Evolutionary conservation across 106 monocot species (phyloP).

Genomic region (Allium sativum): DNA sequence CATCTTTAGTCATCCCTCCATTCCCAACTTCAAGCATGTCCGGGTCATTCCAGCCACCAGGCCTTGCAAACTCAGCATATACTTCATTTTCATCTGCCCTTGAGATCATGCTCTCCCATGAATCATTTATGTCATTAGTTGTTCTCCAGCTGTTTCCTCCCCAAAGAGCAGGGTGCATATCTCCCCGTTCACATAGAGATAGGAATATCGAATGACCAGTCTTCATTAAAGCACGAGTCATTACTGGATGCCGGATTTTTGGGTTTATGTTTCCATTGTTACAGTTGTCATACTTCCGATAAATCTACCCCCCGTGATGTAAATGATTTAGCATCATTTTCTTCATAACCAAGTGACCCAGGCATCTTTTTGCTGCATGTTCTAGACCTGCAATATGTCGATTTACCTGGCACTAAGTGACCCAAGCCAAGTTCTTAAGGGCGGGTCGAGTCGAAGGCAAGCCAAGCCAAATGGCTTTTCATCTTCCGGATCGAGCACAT

Average conservation of each 20-base stretch:
- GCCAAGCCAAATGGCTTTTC: no score
- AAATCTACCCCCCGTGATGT: constrained; percentile 76
- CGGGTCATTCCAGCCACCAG: constrained; percentile 94
- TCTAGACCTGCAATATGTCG: constrained; percentile 43
- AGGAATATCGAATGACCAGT: constrained; percentile 54
- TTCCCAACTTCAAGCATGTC: constrained; percentile 95
- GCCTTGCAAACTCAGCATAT: constrained; percentile 63
- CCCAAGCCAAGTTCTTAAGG: no score
- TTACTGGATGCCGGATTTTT: constrained; percentile 48
- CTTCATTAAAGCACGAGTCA: constrained; percentile 57
- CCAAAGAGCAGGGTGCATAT: constrained; percentile 72
- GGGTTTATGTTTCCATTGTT: constrained; percentile 45
- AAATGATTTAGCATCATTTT: constrained; percentile 76
- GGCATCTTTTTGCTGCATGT: constrained; percentile 82
- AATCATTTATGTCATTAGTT: constrained; percentile 57
- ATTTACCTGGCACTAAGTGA: no score
- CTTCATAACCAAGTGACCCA: constrained; percentile 75
- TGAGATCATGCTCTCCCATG: constrained; percentile 62
- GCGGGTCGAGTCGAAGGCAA: no score
- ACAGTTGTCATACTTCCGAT: constrained; percentile 85
- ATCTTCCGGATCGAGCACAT: no score
- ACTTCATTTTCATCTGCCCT: constrained; percentile 59
- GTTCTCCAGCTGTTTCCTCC: constrained; percentile 88
- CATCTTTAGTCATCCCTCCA: constrained; percentile 73
- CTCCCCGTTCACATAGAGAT: constrained; percentile 87